Conservation (phyloP, 208 protist species). For the Porcisia hertigi region DNA sequence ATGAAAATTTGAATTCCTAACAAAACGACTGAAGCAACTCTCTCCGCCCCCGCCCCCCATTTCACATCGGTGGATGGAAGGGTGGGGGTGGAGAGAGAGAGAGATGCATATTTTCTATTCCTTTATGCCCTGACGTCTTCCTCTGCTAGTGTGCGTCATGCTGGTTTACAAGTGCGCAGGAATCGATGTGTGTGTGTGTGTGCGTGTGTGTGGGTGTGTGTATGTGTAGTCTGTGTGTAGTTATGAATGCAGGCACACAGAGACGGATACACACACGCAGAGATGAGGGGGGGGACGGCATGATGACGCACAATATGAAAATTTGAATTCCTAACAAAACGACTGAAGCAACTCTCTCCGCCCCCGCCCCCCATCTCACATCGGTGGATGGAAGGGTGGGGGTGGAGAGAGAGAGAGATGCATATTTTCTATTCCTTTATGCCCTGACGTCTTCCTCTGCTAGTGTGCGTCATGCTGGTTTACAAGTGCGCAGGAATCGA, state of each 20-base stretch:
- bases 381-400: background rate
- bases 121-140: too few species aligned
- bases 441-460: background rate
- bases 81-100: too few species aligned
- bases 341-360: conserved; percentile 21
- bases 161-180: too few species aligned
- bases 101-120: too few species aligned
- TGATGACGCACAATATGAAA: conserved; percentile 23
- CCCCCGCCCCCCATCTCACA: too few species aligned
- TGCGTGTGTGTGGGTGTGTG: background rate
- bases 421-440: conserved; percentile 14
- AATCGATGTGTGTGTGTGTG: too few species aligned
- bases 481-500: background rate
- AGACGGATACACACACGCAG: background rate
- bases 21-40: too few species aligned
- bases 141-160: too few species aligned
- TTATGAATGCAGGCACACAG: background rate
- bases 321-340: conserved; percentile 44
- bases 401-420: conserved; percentile 10
- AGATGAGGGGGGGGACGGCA: background rate
- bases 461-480: background rate
- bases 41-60: too few species aligned
- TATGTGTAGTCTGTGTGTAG: too few species aligned
- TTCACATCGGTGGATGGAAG: too few species aligned
- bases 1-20: too few species aligned